A percentile compares a stretch with the other conserved stretches of the same genome.
Evolutionary conservation across 805 yeast species (phyloP).

Genomic region (Kluyveromyces starmeri): DNA sequence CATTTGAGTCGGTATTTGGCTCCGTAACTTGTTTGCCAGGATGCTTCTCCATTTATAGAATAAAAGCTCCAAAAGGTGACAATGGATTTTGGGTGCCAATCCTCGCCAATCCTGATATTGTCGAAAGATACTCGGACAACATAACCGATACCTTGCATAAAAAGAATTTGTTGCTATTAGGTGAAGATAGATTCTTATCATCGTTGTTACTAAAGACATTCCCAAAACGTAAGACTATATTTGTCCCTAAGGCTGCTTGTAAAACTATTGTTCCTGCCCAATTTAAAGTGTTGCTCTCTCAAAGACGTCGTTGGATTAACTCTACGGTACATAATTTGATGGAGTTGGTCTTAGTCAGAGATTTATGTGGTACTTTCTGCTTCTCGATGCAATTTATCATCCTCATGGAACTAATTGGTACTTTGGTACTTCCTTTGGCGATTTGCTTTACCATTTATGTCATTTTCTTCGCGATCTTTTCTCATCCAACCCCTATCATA

Average conservation of each 20-base stretch:
- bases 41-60: conserved; percentile 86
- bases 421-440: conserved; percentile 83
- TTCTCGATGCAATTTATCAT: conserved; percentile 93
- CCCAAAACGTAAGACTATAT: conserved; percentile 81
- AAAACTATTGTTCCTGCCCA: conserved; percentile 83
- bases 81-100: conserved; percentile 89
- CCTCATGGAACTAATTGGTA: conserved; percentile 75
- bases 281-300: conserved; percentile 73
- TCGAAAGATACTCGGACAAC: conserved; percentile 83
- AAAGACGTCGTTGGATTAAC: conserved; percentile 94
- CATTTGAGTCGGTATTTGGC: conserved; percentile 91
- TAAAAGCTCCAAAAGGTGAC: conserved; percentile 76
- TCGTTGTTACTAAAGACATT: conserved; percentile 82
- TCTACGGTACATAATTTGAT: conserved; percentile 88
- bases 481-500: conserved; percentile 67
- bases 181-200: conserved; percentile 83
- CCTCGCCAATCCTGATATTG: conserved; percentile 86
- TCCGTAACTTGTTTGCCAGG: conserved; percentile 95
- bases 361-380: conserved; percentile 89
- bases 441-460: conserved; percentile 77
- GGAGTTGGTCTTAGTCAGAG: conserved; percentile 77
- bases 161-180: conserved; percentile 75
- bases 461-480: conserved; percentile 57
- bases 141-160: conserved; percentile 75
- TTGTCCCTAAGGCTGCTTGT: conserved; percentile 86